A percentile compares a stretch with the other conserved stretches of the same genome.
These are phyloP conservation scores for Aspergillus vadensis DNA, from an alignment of 2,329 filamentous ascomycete genomes.

Conservation along the genomic window DNA sequence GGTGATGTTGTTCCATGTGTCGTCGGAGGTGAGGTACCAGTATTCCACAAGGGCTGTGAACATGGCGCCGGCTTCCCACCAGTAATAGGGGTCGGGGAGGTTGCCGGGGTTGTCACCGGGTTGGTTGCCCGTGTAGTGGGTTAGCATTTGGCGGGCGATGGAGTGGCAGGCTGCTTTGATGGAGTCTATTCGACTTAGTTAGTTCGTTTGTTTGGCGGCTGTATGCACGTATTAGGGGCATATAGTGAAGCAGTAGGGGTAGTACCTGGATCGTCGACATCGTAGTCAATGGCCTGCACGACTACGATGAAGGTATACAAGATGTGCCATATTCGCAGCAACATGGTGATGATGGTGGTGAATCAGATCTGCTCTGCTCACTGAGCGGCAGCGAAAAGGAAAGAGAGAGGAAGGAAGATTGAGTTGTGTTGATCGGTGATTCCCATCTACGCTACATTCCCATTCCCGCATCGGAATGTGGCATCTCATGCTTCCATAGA, in stretches of 20 bases:
- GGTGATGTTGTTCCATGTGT: constrained; percentile 42
- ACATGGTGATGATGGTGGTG: constrained; percentile 14
- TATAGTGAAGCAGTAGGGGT: neutral
- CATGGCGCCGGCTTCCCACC: constrained; percentile 50
- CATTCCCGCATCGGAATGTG: neutral
- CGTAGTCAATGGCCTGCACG: constrained; percentile 19
- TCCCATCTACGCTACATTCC: constrained; percentile 38
- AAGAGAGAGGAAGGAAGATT: neutral
- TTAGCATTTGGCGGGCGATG: constrained; percentile 53
- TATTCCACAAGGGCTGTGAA: constrained; percentile 46
- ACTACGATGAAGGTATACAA: constrained; percentile 13
- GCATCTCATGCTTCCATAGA: neutral
- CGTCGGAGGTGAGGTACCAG: constrained; percentile 47
- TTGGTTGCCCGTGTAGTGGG: constrained; percentile 52
- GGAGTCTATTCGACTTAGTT: constrained; percentile 35
- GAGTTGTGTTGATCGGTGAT: constrained; percentile 38
- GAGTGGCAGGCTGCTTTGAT: constrained; percentile 50
- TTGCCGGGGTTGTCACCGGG: constrained; percentile 55
- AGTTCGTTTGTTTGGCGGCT: neutral
- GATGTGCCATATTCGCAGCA: constrained; percentile 16
- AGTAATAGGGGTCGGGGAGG: constrained; percentile 51
- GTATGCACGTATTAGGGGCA: neutral
- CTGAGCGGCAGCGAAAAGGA: no score
- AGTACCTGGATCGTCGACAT: constrained; percentile 19
- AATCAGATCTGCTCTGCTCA: no score